These are phyloP conservation scores for Cercospora zeina DNA, from an alignment of 2,329 filamentous ascomycete genomes.

Conservation along the genomic window DNA sequence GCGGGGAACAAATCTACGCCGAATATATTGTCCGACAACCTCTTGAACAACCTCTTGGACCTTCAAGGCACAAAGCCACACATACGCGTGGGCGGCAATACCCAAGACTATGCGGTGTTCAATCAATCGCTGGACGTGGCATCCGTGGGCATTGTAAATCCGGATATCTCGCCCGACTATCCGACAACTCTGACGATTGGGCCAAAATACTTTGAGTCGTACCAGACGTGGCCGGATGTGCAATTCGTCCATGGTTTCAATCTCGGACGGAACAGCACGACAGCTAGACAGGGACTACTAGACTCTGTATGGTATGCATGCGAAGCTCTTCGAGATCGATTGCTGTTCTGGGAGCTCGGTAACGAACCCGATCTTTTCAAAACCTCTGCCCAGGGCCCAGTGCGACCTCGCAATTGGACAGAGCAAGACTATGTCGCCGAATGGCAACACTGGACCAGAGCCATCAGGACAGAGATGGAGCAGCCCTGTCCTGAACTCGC, in stretches of 20 bases:
- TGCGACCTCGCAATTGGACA: constrained; percentile 56
- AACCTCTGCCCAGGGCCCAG: constrained; percentile 53
- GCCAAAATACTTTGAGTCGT: constrained; percentile 64
- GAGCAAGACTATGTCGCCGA: constrained; percentile 58
- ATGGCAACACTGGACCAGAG: constrained; percentile 58
- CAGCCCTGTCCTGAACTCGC: constrained; percentile 55
- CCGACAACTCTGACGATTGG: constrained; percentile 63
- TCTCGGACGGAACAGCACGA: constrained; percentile 54
- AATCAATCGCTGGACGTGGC: constrained; percentile 54
- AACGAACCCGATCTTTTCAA: constrained; percentile 65
- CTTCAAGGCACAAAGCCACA: constrained; percentile 59
- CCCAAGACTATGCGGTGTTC: constrained; percentile 65
- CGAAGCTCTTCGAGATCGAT: constrained; percentile 55
- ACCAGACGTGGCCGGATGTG: constrained; percentile 56
- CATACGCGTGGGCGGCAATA: constrained; percentile 66
- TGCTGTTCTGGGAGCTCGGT: constrained; percentile 63
- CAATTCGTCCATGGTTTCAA: constrained; percentile 66
- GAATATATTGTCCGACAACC: constrained; percentile 61
- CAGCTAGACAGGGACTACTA: constrained; percentile 54
- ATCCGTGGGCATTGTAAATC: constrained; percentile 56
- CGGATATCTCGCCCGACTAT: constrained; percentile 57
- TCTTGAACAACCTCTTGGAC: constrained; percentile 59
- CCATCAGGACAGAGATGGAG: constrained; percentile 51
- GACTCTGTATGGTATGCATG: constrained; percentile 60
- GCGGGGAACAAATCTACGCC: constrained; percentile 57